phyloP scores from a whole-genome alignment of 306 rosid species.

The Cucumis sativus region DNA sequence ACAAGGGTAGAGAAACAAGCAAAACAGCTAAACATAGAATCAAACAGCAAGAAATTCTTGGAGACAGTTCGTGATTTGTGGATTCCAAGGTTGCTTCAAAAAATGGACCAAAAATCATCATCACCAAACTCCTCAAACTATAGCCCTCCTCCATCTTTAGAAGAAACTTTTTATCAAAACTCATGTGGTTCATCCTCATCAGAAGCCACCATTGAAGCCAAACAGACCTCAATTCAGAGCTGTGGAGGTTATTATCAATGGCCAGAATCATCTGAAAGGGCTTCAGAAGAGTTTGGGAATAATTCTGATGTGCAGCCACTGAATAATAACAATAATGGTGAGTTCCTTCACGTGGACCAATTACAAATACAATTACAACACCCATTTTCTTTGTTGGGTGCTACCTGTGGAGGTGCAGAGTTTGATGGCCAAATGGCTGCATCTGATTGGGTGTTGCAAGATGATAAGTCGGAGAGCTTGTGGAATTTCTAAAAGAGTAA shows the following conservation, averaged over 20 bases:
- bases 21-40: constrained; percentile 68
- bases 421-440: constrained; percentile 41
- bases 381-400: constrained; percentile 6
- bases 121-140: neutral
- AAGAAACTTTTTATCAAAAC: neutral
- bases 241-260: neutral
- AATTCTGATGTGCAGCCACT: neutral
- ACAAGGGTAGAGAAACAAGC: constrained; percentile 90
- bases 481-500: neutral
- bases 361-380: neutral
- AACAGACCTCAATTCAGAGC: neutral
- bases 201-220: neutral
- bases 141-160: neutral
- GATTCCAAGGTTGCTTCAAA: constrained; percentile 68
- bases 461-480: constrained; percentile 15
- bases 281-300: neutral
- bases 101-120: constrained; percentile 46
- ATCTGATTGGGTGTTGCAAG: constrained; percentile 38
- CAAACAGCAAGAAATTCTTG: constrained; percentile 60
- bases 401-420: constrained; percentile 24
- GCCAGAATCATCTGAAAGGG: neutral
- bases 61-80: constrained; percentile 67
- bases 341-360: neutral
- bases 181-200: neutral
- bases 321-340: neutral